Percentiles rank a stretch among this genome's conserved stretches.
These are phyloP conservation scores for Henckelia pumila DNA, from an alignment of 257 asterid genomes.

Conservation along the genomic window DNA sequence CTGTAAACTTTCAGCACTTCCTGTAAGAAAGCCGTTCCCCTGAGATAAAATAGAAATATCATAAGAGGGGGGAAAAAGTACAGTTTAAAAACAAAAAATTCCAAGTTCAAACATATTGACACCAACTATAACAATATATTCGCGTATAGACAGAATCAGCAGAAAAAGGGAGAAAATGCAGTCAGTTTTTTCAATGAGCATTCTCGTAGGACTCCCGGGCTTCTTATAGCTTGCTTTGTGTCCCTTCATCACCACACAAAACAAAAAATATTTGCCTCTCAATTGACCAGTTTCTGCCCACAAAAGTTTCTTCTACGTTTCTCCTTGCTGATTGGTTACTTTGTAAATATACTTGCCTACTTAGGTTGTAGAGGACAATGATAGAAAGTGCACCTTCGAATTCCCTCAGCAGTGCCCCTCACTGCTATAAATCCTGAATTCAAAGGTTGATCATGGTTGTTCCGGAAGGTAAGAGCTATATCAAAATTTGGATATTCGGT, in stretches of 20 bases:
- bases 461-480: conserved; percentile 89
- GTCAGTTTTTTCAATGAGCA: neutral
- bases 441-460: conserved; percentile 90
- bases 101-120: conserved; percentile 1
- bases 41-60: conserved; percentile 27
- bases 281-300: neutral
- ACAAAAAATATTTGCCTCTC: neutral
- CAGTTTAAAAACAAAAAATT: neutral
- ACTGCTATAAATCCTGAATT: conserved; percentile 96
- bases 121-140: neutral
- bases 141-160: neutral
- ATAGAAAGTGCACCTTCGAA: conserved; percentile 52
- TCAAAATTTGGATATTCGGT: conserved; percentile 61
- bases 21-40: conserved; percentile 70
- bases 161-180: neutral
- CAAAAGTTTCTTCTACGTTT: neutral
- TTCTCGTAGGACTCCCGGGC: neutral
- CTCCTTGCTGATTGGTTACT: neutral
- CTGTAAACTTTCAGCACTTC: conserved; percentile 60
- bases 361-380: conserved; percentile 3
- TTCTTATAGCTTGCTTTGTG: neutral
- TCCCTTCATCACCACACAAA: neutral
- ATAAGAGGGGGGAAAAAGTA: neutral
- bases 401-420: conserved; percentile 77
- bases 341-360: neutral